Percentiles rank a stretch among this genome's conserved stretches.
Evolutionary conservation across 2,329 filamentous ascomycete species (phyloP).

Genomic region (Colletotrichum sp.): DNA sequence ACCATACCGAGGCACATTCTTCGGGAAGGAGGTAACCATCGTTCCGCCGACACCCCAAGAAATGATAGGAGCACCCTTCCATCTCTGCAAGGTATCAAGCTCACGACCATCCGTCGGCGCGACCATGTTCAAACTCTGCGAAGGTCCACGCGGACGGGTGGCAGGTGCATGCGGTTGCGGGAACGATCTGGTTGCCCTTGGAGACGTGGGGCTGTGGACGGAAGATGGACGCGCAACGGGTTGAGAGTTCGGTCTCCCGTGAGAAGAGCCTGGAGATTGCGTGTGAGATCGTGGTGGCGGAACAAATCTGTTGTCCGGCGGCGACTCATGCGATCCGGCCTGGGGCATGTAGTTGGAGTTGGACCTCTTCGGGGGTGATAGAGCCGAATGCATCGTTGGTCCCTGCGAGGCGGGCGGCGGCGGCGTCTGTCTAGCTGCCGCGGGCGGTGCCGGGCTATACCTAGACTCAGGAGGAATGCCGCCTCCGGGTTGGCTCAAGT

Average conservation of each 20-base stretch:
- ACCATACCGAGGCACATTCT: constrained; percentile 84
- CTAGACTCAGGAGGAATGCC: constrained; percentile 34
- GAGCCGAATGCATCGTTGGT: constrained; percentile 42
- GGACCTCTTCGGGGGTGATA: constrained; percentile 62
- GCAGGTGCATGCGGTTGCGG: constrained; percentile 33
- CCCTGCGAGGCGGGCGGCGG: constrained; percentile 49
- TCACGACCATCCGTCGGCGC: constrained; percentile 70
- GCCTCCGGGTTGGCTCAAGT: constrained; percentile 8
- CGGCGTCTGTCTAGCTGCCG: constrained; percentile 49
- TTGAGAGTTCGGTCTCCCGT: constrained; percentile 45
- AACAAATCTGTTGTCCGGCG: constrained; percentile 47
- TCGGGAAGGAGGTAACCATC: constrained; percentile 85
- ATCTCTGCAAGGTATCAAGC: constrained; percentile 81
- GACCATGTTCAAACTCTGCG: constrained; percentile 62
- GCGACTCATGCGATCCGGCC: constrained; percentile 9
- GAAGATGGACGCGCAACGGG: constrained; percentile 60
- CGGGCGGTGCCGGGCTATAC: constrained; percentile 42
- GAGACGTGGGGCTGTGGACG: constrained; percentile 50
- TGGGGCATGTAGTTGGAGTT: constrained; percentile 58
- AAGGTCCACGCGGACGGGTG: constrained; percentile 55
- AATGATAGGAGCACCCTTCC: constrained; percentile 89
- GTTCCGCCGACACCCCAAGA: constrained; percentile 87
- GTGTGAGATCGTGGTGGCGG: constrained; percentile 67
- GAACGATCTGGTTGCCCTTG: constrained; percentile 26
- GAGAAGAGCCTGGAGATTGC: constrained; percentile 61